These are phyloP conservation scores for Aspergillus costaricaensis DNA, from an alignment of 2,329 filamentous ascomycete species.

Conservation along the genomic window DNA sequence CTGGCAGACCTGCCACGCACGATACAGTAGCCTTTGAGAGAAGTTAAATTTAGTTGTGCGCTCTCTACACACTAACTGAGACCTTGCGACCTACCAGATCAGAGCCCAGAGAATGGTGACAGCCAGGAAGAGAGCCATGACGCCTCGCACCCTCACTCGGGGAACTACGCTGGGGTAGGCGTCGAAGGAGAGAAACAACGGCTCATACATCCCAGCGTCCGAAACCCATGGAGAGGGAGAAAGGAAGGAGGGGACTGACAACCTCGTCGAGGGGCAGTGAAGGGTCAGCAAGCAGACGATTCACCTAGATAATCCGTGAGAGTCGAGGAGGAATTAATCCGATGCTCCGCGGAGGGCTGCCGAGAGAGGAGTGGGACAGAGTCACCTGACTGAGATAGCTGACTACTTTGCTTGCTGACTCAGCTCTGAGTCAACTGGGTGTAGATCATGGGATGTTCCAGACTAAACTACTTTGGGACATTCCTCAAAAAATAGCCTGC, in stretches of 20 bases:
- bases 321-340: conserved; percentile 6
- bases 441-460: neutral
- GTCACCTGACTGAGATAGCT: neutral
- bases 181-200: conserved; percentile 48
- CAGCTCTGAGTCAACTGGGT: neutral
- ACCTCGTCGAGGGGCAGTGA: conserved; percentile 5
- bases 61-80: neutral
- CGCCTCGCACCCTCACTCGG: conserved; percentile 50
- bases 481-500: neutral
- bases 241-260: conserved; percentile 9
- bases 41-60: conserved; percentile 1
- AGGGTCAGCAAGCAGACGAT: neutral
- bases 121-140: conserved; percentile 52
- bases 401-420: conserved; percentile 2
- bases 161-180: conserved; percentile 50
- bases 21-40: conserved; percentile 70
- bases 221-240: conserved; percentile 32
- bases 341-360: conserved; percentile 12
- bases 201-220: conserved; percentile 49
- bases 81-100: conserved; percentile 44
- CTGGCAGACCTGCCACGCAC: conserved; percentile 83
- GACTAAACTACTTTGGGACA: neutral
- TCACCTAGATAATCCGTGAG: neutral
- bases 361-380: conserved; percentile 4
- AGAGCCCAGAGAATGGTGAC: conserved; percentile 52